Conservation (phyloP, 179 eudicot species). For the Sideroxylon spinosum region DNA sequence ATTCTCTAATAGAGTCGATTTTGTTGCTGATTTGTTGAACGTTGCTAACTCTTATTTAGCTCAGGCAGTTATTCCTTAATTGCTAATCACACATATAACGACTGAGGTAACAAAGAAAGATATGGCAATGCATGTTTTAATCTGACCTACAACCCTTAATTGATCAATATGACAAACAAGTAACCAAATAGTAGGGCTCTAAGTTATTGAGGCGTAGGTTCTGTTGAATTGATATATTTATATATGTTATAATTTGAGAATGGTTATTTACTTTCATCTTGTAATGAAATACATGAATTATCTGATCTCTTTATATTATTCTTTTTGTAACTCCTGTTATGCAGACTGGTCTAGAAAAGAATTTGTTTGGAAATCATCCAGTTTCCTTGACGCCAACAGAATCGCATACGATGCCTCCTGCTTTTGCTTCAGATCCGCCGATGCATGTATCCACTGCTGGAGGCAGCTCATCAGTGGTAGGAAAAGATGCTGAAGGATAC, state of each 20-base stretch:
- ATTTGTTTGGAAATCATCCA: conserved; percentile 73
- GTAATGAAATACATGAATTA: not conserved
- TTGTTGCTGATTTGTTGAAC: too few species aligned
- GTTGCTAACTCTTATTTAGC: not conserved
- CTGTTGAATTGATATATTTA: not conserved
- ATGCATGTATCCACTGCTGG: conserved; percentile 34
- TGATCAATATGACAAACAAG: not conserved
- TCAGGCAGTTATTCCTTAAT: not conserved
- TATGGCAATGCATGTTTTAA: not conserved
- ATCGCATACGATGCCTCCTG: conserved; percentile 58
- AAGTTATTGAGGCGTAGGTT: not conserved
- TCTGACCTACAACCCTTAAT: not conserved
- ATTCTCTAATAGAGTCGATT: too few species aligned
- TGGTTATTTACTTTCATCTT: not conserved
- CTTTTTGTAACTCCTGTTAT: conserved; percentile 9
- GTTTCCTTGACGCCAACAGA: conserved; percentile 39
- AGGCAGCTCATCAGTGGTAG: conserved; percentile 19
- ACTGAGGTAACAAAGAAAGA: not conserved
- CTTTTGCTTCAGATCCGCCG: conserved; percentile 66
- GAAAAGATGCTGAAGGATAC: conserved; percentile 24
- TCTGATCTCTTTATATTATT: not conserved
- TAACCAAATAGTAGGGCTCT: not conserved
- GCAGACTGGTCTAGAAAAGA: conserved; percentile 80
- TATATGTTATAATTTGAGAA: not conserved
- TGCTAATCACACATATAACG: not conserved